phyloP scores from a whole-genome alignment of 2,329 filamentous ascomycete species.

The Lachnellula cervina region DNA sequence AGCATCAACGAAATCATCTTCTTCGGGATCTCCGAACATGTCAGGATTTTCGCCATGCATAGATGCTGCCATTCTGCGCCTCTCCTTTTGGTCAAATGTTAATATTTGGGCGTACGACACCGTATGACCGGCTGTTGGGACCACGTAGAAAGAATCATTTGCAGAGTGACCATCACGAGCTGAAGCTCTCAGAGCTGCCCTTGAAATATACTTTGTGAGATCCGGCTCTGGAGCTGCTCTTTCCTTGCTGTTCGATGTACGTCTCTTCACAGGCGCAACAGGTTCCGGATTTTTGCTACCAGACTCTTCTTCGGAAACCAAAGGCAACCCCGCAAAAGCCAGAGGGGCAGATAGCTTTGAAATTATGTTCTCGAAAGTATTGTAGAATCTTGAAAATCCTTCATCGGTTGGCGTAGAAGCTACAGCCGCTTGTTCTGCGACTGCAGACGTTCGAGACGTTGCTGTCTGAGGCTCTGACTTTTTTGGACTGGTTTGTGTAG shows the following conservation, averaged over 20 bases:
- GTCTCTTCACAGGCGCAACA: conserved; percentile 33
- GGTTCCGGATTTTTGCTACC: conserved; percentile 32
- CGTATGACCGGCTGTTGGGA: conserved; percentile 85
- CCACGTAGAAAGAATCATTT: conserved; percentile 86
- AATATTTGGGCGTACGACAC: conserved; percentile 91
- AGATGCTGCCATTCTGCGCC: conserved; percentile 52
- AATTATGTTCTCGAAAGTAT: conserved; percentile 81
- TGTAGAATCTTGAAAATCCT: conserved; percentile 87
- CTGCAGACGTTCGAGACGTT: conserved; percentile 30
- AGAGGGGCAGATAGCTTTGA: conserved; percentile 85
- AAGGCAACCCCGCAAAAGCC: conserved; percentile 85
- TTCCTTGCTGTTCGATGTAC: conserved; percentile 18
- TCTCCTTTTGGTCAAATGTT: conserved; percentile 62
- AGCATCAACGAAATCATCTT: conserved; percentile 91
- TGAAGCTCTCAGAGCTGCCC: conserved; percentile 75
- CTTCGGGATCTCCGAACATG: conserved; percentile 48
- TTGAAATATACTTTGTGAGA: conserved; percentile 77
- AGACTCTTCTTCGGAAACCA: conserved; percentile 50
- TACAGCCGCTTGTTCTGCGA: conserved; percentile 23
- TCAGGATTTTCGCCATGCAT: conserved; percentile 35
- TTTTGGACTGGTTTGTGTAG: conserved; percentile 32
- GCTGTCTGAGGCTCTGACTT: conserved; percentile 25
- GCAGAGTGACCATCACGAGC: conserved; percentile 60
- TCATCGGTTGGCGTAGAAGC: conserved; percentile 52
- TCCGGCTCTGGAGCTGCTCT: conserved; percentile 58